Evolutionary conservation across 306 rosid genomes (phyloP), one percentile per base, ranked within the genome.

Genomic region (Prunus fruticosa): DNA sequence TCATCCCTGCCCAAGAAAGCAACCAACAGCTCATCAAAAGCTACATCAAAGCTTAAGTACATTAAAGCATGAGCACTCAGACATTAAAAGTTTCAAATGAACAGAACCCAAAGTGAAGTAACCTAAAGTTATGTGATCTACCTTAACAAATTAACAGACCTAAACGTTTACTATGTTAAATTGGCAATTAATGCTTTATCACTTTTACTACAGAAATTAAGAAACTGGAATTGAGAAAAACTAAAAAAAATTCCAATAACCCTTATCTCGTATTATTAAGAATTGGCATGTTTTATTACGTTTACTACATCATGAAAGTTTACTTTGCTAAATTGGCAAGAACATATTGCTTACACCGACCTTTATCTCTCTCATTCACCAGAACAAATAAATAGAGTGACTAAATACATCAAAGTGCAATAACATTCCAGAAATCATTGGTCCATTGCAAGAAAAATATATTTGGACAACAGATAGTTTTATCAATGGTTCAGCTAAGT

Each of bases 1-100:
- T 92, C 93, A 83, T 87, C 80, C 86, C 98, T 94, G 86, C 79
- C 50, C 79, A 82, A 79, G 81, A 43, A 83, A 81, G 49, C 78
- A 82, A 73, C 50, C 80, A 45, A 61, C 14, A 19, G 60, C 68
- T 49, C 62, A 66, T 86, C 62, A 86, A 73, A 85, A 79, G 76
- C 84, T 15, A 78, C 30, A 81, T 63, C 61, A 73, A 57, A 49
- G 81, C 49, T 64, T 53, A 81, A 74, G 12, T 12, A 19, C 46
- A 67, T 52, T 20, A 67, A 70, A 77, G 32, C 8, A 69, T 23
- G 71, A 51, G 9, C 28, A 41, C n/a, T 67, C 10, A 7, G 13
- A 63, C 76, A 43, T 0, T 58, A n/a, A 27, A 54, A 54, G 14
- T 16, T 13, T 22, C 1, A 28, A 61, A 8, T 18, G 9, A 73